phyloP scores from a whole-genome alignment of 495 filamentous ascomycete genomes.

The Trichoderma virens region DNA sequence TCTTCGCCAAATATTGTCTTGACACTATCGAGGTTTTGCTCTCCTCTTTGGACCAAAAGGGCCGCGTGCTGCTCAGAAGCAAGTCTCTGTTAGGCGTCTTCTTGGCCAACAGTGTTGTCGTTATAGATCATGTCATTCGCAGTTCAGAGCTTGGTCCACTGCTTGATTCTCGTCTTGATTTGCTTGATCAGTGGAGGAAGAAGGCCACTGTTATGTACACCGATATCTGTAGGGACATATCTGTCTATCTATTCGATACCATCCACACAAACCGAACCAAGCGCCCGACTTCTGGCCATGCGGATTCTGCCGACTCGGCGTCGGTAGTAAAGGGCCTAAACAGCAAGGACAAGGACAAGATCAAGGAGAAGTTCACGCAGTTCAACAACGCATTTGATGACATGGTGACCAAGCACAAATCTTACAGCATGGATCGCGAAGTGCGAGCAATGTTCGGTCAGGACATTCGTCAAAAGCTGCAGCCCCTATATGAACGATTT shows the following conservation, averaged over 20 bases:
- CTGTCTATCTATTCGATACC: slow-evolving; percentile 77
- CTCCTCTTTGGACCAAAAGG: slow-evolving; percentile 66
- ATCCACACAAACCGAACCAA: slow-evolving; percentile 72
- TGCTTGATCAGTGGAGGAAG: slow-evolving; percentile 79
- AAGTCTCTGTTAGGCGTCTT: slow-evolving; percentile 81
- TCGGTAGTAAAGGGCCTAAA: slow-evolving; percentile 74
- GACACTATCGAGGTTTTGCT: slow-evolving; percentile 82
- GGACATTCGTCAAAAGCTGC: slow-evolving; percentile 82
- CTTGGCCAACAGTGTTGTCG: slow-evolving; percentile 77
- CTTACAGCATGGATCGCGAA: slow-evolving; percentile 77
- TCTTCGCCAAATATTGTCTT: slow-evolving; percentile 79
- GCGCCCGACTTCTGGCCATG: slow-evolving; percentile 61
- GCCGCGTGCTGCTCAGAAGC: slow-evolving; percentile 63
- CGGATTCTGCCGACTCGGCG: slow-evolving; percentile 59
- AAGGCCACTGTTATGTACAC: slow-evolving; percentile 74
- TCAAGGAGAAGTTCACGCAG: slow-evolving; percentile 85
- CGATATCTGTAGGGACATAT: slow-evolving; percentile 83
- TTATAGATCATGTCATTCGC: slow-evolving; percentile 79
- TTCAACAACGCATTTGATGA: slow-evolving; percentile 93
- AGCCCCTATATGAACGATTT: slow-evolving; percentile 90
- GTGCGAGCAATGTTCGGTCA: slow-evolving; percentile 68
- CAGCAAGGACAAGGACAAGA: slow-evolving; percentile 86
- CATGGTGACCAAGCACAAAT: slow-evolving; percentile 70
- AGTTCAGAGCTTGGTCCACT: slow-evolving; percentile 70
- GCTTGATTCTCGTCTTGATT: slow-evolving; percentile 54